Base-by-base conservation (phyloP, 768 basidiomycete species). In the Sporobolomyces pararoseus region DNA sequence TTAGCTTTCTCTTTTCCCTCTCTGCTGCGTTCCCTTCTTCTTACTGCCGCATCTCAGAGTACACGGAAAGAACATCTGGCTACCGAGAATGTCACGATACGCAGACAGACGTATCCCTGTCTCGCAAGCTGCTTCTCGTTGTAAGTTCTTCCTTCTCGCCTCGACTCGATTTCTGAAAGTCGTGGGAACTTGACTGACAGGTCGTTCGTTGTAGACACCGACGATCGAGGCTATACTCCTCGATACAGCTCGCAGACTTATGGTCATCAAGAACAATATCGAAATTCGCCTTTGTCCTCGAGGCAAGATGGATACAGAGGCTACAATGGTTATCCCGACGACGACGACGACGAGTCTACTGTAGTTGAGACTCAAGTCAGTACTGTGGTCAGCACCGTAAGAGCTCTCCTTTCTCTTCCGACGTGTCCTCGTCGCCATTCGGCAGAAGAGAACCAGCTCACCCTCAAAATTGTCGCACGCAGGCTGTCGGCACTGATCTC, bases 401-500 rank as follows among this genome's bases (percentile, higher is more conserved):
- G 58, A 23, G 39, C 39, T 4, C 3, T 13, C 14, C 39, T 39
- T 7, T 17, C 58, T 27, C 42, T 34, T 34, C 31, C 35, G 35
- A 5, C 7, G 7, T 7, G 4, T 42, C 23, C n/a, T n/a, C n/a
- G n/a, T n/a, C n/a, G n/a, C n/a, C n/a, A n/a, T n/a, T n/a, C n/a
- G n/a, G n/a, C n/a, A n/a, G n/a, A n/a, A n/a, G n/a, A n/a, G 5
- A 16, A 58, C 23, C 14, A 35, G 59, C 46, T 21, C n/a, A 21
- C 13, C 9, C 25, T 21, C 59, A 61, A 2, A 13, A 29, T 23
- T 27, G 2, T 32, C 27, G 25, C 7, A 32, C 7, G 3, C 25
- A 70, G 69, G 69, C 69, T 0, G 64, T 70, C 31, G 69, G 52
- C 0, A 70, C 69, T 21, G 69, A 70, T 42, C 59, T 70, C 23